Percentiles rank a stretch among this genome's conserved stretches.
Conservation (phyloP, 169 alveolate species). For the Eimeria acervulina region DNA sequence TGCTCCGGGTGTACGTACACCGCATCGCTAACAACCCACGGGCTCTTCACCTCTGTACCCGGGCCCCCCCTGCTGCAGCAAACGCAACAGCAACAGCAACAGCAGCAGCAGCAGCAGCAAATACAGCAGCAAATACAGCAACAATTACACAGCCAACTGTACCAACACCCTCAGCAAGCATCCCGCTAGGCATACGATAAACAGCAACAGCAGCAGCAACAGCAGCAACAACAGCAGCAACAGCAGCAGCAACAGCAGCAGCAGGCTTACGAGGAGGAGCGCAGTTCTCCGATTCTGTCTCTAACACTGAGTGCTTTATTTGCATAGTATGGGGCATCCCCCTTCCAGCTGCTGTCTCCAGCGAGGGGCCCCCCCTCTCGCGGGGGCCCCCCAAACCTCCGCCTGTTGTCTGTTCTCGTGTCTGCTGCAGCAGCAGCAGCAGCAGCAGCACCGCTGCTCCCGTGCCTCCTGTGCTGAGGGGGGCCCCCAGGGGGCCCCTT, state of each 20-base stretch:
- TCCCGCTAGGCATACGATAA: not conserved
- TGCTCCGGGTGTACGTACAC: constrained; percentile 50
- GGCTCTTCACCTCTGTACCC: too few relatives aligned
- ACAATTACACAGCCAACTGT: not conserved
- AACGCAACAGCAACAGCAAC: too few relatives aligned
- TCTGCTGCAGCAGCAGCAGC: not conserved
- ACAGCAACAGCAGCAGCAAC: not conserved
- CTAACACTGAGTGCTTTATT: not conserved
- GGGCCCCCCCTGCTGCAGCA: not conserved
- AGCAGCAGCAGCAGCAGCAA: too few relatives aligned
- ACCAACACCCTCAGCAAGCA: constrained; percentile 6
- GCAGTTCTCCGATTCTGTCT: not conserved
- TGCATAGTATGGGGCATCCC: not conserved
- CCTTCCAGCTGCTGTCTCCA: not conserved
- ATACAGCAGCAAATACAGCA: too few relatives aligned
- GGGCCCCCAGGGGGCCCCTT: too few relatives aligned
- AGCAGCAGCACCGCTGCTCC: not conserved
- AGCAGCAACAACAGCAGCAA: not conserved
- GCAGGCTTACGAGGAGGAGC: not conserved
- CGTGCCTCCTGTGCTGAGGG: too few relatives aligned
- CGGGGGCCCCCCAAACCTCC: too few relatives aligned
- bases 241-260: not conserved
- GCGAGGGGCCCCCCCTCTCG: too few relatives aligned
- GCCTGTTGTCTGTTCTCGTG: not conserved
- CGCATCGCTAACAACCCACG: constrained; percentile 7